Base-by-base conservation (phyloP, 192 early-diverging fungal genomes). In the Gryganskiella cystojenkinii region DNA sequence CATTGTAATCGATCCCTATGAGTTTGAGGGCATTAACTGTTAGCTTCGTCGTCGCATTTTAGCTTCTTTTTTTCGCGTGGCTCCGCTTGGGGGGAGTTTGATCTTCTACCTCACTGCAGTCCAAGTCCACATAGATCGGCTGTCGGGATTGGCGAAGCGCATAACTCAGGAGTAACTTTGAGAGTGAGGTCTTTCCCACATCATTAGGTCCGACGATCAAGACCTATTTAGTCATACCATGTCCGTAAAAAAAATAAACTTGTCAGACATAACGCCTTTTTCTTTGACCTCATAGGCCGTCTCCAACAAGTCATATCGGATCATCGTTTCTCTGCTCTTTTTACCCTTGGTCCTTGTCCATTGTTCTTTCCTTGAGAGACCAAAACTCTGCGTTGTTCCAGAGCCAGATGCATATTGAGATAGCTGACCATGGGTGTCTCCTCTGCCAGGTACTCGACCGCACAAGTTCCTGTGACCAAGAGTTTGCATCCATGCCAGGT, bases 381-480 rank as follows among this genome's bases (percentile, higher is more conserved):
- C 0, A 60, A 67, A 33, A 64, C 74, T 20, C 96, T 87, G 22
- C 88, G 67, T 67, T 94, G 92, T 67, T 97, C 93, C 19, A 98
- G 80, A 0, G 95, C 94, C 47, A 94, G 72, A 69, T 99, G 98
- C 2, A 92, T 84, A 67, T 97, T 98, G 43, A 97, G 82, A 71
- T 94, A 95, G 42, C 87, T 87, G 30, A 83, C 81, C 98, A 99
- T 98, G 14, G 96, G 95, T 4, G 98, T 98, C 74, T 99, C 98
- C n/a, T 88, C 94, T 0, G 95, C 96, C 3, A 93, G 88, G 64
- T 97, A 98, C 56, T 93, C 93, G 3, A 92, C 92, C 25, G 88
- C 85, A 69, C 88, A 92, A 20, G 81, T 71, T 56, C 95, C 95
- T 33, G 70, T 33, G 11, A 87, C 46, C 56, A 70, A 52, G 0